Base-by-base conservation (phyloP, 1,284 basidiomycete genomes). In the Anthracocystis setariae region DNA sequence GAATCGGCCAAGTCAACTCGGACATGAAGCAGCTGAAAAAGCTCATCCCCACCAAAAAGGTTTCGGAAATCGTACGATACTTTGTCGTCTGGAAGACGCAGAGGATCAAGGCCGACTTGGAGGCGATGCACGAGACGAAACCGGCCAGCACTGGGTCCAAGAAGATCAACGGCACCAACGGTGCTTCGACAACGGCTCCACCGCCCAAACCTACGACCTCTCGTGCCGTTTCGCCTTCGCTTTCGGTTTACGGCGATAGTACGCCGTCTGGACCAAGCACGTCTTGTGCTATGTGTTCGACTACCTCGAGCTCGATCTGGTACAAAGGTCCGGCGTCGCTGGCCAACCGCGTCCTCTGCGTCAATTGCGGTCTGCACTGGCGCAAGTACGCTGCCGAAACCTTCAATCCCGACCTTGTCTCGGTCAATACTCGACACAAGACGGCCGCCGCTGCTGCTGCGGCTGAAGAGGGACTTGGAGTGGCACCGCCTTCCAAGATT, bases 41-140 rank as follows among this genome's bases (percentile, higher is more conserved):
- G 37, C 90, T 91, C 76, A 86, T 94, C 32, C 87, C 87, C 7
- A 88, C 88, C 5, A 86, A 91, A 50, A 86, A 89, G 2, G 87
- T 91, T 73, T 85, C 87, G 17, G 92, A 93, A 77, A 88, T 92
- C 15, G 91, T 94, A 25, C 88, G 92, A 15, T 92, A 89, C 83
- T 93, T 92, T 76, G 90, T 89, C 8, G 88, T 88, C 52, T 93
- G 92, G 92, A 93, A 93, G 86, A 91, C 88, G 90, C 57, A 60
- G 46, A 49, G 70, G 8, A 53, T 74, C 43, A 71, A 64, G 39
- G 63, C 71, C 12, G 57, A 59, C 23, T 49, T 72, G 12, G 60
- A 70, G 25, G 73, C 72, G 1, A 25, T 20, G 10, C 58, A 60
- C 25, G 50, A 57, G 21, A 23, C 17, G 24, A 62, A 62, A 39